phyloP scores from a whole-genome alignment of 495 filamentous ascomycete species.

The Parachaetomium inaequale region DNA sequence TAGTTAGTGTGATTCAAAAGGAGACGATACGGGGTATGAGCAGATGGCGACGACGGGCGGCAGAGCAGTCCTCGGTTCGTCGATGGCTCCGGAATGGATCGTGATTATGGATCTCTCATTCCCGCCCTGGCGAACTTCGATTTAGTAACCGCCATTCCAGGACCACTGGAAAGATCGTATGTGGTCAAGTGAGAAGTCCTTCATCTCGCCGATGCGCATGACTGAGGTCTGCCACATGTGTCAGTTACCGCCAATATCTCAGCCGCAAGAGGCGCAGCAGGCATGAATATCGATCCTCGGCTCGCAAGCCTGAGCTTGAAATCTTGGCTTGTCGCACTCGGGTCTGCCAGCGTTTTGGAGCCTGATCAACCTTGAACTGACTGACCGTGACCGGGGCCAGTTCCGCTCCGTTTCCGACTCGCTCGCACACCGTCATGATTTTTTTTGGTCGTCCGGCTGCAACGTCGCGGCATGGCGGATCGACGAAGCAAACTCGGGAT shows the following conservation, averaged over 20 bases:
- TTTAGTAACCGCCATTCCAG: not conserved
- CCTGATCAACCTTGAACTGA: not conserved
- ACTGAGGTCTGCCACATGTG: not conserved
- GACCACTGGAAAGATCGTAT: no score
- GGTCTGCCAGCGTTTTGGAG: not conserved
- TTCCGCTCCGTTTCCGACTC: not conserved
- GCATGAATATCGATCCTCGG: no score
- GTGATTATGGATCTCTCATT: no score
- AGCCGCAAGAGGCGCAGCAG: constrained; percentile 3
- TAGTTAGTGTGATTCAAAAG: no score
- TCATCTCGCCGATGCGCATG: not conserved
- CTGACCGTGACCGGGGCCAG: not conserved
- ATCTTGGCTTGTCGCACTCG: not conserved
- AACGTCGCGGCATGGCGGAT: not conserved
- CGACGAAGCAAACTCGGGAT: not conserved
- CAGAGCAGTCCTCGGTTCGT: no score
- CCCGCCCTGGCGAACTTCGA: no score
- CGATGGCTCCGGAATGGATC: no score
- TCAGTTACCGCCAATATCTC: not conserved
- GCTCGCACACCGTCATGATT: not conserved
- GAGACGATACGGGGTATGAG: no score
- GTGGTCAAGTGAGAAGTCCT: not conserved
- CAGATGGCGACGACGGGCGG: no score
- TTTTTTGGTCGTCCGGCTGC: not conserved
- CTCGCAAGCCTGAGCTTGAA: no score